Percentiles rank a stretch among this genome's conserved stretches.
Conservation (phyloP, 2,329 filamentous ascomycete species). For the Hypocrella siamensis region DNA sequence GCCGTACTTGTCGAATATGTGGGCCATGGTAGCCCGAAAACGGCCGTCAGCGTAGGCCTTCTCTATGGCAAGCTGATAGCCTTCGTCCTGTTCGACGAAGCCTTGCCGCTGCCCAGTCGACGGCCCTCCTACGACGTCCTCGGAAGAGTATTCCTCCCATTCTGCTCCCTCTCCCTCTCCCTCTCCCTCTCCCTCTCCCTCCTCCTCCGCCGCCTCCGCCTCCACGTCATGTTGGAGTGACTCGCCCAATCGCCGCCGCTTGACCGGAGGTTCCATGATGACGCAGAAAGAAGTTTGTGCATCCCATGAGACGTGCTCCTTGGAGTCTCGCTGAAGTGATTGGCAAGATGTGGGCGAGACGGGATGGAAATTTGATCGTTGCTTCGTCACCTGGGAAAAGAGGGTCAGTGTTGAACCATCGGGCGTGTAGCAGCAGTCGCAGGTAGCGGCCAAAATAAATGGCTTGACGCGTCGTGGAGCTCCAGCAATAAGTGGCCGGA, state of each 20-base stretch:
- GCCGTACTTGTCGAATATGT: constrained; percentile 79
- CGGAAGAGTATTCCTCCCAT: constrained; percentile 11
- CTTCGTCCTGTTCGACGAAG: constrained; percentile 31
- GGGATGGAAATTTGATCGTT: too few species aligned
- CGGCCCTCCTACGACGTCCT: constrained; percentile 31
- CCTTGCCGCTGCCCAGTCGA: constrained; percentile 30
- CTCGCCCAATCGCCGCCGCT: constrained; percentile 41
- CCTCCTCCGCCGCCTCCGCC: constrained; percentile 1
- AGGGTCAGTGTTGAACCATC: too few species aligned
- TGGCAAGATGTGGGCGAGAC: too few species aligned
- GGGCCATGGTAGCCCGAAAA: constrained; percentile 72
- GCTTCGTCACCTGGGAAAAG: too few species aligned
- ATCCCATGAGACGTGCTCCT: constrained; percentile 4
- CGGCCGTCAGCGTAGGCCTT: constrained; percentile 52
- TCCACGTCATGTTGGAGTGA: constrained; percentile 13
- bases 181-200: background rate
- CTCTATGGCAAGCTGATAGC: constrained; percentile 42
- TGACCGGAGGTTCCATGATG: constrained; percentile 41
- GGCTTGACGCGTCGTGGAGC: too few species aligned
- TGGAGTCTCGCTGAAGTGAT: too few species aligned
- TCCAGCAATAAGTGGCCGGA: too few species aligned
- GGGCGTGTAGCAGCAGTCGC: too few species aligned
- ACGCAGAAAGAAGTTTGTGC: background rate
- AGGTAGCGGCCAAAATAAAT: too few species aligned
- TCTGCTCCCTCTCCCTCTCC: constrained; percentile 1